Evolutionary conservation across 192 early-diverging fungal genomes (phyloP), one percentile per base, ranked within the genome.

Genomic region (Coemansia erecta): DNA sequence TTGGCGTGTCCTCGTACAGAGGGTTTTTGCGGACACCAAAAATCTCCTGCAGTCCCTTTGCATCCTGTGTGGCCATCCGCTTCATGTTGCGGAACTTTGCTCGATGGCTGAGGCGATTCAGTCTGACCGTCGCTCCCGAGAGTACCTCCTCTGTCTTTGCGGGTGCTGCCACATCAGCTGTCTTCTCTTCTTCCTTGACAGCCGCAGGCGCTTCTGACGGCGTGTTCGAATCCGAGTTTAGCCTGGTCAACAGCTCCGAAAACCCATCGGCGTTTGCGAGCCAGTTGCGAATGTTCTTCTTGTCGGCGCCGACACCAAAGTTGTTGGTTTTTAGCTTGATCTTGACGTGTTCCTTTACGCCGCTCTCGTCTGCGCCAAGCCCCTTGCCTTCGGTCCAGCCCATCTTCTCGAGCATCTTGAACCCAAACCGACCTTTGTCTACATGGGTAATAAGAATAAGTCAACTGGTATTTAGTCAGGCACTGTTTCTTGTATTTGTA

Each of bases 351-450:
- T 92, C 87, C 43, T 82, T 81, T 40, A 70, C 66, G 57, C 97
- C 97, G 63, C 94, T 86, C 65, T 92, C 90, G 51, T 95, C 89
- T 19, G 80, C 77, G 11, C 97, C 97, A 1, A 98, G 82, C 12
- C 97, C 97, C 60, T 93, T 94, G 40, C 94, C 94, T 26, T 90
- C 90, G 18, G 79, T 70, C 97, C 97, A 98, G 1, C 97, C 97
- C 94, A 98, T 95, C 63, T 95, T 94, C 58, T 86, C 73, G 44
- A 98, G 83, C 89, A 98, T 90, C 53, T 87, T 86, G 71, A 89
- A 88, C 35, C 97, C 95, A 72, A 92, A 92, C 53, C 92, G 92
- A 55, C 56, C 72, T 62, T 87, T 87, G 68, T 95, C 92, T 62
- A 62, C 40, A 2, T 3, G 58, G 45, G 22, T 26, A 24, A 7